Percentiles rank a stretch among this genome's conserved stretches.
phyloP scores from a whole-genome alignment of 176 grass and related monocot species.

The Paspalum vaginatum region DNA sequence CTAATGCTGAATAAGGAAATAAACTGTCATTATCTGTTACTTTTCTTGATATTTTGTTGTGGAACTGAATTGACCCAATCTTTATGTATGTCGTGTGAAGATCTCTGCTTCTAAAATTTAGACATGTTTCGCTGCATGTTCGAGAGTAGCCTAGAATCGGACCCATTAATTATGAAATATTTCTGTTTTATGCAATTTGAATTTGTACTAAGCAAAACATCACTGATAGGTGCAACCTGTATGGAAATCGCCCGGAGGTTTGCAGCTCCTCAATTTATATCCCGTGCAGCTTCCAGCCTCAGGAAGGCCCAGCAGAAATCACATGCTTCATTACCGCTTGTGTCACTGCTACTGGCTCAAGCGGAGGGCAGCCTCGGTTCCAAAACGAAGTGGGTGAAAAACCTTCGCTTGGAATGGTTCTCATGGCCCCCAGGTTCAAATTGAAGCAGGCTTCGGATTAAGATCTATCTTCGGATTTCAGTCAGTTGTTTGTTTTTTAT shows the following conservation, averaged over 20 bases:
- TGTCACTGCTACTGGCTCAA: conserved; percentile 84
- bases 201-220: conserved; percentile 25
- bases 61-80: neutral
- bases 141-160: neutral
- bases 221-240: conserved; percentile 62
- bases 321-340: conserved; percentile 52
- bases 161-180: neutral
- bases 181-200: conserved; percentile 7
- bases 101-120: conserved; percentile 8
- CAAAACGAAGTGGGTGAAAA: conserved; percentile 87
- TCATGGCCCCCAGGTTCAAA: conserved; percentile 79
- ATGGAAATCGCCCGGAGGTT: conserved; percentile 77
- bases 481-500: neutral
- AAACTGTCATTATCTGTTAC: neutral
- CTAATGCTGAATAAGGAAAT: neutral
- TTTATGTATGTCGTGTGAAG: neutral
- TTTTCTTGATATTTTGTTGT: conserved; percentile 9
- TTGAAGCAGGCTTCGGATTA: conserved; percentile 8
- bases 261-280: conserved; percentile 72
- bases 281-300: conserved; percentile 63
- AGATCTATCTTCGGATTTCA: neutral
- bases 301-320: conserved; percentile 80
- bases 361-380: conserved; percentile 91
- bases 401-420: conserved; percentile 86
- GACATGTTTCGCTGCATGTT: neutral